phyloP scores from a whole-genome alignment of 768 basidiomycete species.

The Naematelia aurantialba region DNA sequence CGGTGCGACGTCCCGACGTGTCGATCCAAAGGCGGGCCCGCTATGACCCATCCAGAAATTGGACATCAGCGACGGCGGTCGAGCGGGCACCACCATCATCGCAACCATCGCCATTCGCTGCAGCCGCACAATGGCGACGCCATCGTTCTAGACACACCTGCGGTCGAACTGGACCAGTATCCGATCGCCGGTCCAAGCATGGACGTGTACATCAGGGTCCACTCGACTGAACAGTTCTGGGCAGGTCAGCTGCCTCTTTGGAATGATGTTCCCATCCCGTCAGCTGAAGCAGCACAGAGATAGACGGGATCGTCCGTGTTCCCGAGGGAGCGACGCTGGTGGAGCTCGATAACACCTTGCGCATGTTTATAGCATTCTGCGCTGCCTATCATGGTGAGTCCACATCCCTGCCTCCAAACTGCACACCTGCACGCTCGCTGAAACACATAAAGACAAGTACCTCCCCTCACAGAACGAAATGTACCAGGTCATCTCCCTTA shows the following conservation, averaged over 20 bases:
- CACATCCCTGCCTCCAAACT: not conserved
- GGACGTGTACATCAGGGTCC: constrained; percentile 32
- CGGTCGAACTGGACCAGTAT: not conserved
- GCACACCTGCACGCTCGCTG: constrained; percentile 7
- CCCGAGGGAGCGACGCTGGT: constrained; percentile 65
- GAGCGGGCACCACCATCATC: constrained; percentile 3
- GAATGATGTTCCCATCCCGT: not conserved
- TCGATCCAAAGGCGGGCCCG: too few species aligned
- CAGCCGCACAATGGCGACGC: not conserved
- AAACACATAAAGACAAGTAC: constrained; percentile 63
- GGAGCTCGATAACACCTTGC: constrained; percentile 71
- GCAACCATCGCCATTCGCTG: not conserved
- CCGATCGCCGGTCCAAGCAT: constrained; percentile 17
- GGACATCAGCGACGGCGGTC: not conserved
- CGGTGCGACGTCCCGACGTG: too few species aligned
- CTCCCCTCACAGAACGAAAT: constrained; percentile 78
- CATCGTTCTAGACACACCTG: not conserved
- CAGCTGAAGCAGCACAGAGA: constrained; percentile 57
- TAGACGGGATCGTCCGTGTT: constrained; percentile 74
- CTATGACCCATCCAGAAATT: not conserved
- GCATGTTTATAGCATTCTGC: constrained; percentile 72
- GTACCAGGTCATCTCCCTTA: constrained; percentile 70
- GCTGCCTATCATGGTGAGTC: constrained; percentile 77
- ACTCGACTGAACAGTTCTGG: constrained; percentile 39
- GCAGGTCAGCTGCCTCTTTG: constrained; percentile 24